Base-by-base conservation (phyloP, 1,284 basidiomycete genomes). In the Microbotryum lychnidis-dioicae region DNA sequence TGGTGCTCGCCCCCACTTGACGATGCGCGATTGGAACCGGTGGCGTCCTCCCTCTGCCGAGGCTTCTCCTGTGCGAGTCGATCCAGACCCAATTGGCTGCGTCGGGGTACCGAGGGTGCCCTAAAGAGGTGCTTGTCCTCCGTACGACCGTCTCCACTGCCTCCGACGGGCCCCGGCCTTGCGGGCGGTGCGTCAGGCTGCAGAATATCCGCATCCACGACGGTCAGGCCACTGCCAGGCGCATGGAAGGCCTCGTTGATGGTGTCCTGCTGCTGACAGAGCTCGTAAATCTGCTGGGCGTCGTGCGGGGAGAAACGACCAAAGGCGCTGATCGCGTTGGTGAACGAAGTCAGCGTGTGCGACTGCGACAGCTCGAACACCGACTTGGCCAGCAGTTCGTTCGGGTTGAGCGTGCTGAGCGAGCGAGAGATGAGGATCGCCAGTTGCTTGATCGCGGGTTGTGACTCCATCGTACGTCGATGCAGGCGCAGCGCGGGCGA, bases 61-160 rank as follows among this genome's bases (percentile, higher is more conserved):
- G 88, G 80, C 76, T 96, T 97, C 73, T 93, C 89, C 61, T 82
- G 84, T 0, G 93, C 92, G 3, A 97, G 80, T 42, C 81, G 82
- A 74, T 97, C 92, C 6, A 97, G 79, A 0, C 92, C 91, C 0
- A 96, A 82, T 2, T 89, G 71, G 2, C 91, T 94, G 0, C 82
- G 76, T 45, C 86, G 79, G 5, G 86, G 85, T 18, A 85, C 86
- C 9, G 87, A 85, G 8, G 72, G 70, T 9, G 69, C 66, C 57
- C 65, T 67, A 57, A 75, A 75, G 31, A 74, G 71, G 56, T 73
- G 72, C 60, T 70, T 73, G 58, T 72, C 69, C 2, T 62, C 64
- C 14, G 37, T 18, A 6, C 37, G 37, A 14, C 31, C 54, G 8
- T n/a, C 23, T 0, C 12, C 37, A 23, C n/a, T 23, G 20, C 48